Evolutionary conservation across 805 yeast species (phyloP).

Genomic region (Candida michaelii): DNA sequence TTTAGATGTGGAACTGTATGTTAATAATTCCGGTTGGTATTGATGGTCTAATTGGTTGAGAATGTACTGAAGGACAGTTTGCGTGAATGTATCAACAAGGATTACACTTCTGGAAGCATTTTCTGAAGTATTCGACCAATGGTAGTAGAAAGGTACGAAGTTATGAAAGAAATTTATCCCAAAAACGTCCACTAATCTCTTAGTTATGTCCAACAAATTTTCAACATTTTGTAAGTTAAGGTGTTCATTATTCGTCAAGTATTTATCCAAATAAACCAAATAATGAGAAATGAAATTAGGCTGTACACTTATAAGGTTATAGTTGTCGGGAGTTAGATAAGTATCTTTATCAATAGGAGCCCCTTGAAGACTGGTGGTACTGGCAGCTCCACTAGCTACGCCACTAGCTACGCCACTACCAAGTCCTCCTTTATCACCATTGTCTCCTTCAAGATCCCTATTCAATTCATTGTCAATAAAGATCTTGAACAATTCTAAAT

Average conservation of each 20-base stretch:
- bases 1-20: slow-evolving; percentile 15
- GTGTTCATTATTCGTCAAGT: slow-evolving; percentile 24
- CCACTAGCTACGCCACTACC: neutral
- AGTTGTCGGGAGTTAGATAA: slow-evolving; percentile 39
- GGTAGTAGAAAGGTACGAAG: slow-evolving; percentile 45
- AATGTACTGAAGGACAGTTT: slow-evolving; percentile 25
- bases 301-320: slow-evolving; percentile 39
- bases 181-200: slow-evolving; percentile 27
- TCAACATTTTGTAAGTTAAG: slow-evolving; percentile 24
- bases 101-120: slow-evolving; percentile 9
- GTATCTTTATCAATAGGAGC: slow-evolving; percentile 17
- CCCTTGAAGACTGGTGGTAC: slow-evolving; percentile 9
- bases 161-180: slow-evolving; percentile 50
- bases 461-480: slow-evolving; percentile 35
- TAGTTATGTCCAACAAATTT: slow-evolving; percentile 21
- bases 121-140: slow-evolving; percentile 35
- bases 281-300: slow-evolving; percentile 44
- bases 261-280: slow-evolving; percentile 36
- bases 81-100: slow-evolving; percentile 32
- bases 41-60: slow-evolving; percentile 28
- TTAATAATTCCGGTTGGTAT: slow-evolving; percentile 24
- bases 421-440: slow-evolving; percentile 1
- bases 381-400: neutral
- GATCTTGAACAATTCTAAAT: slow-evolving; percentile 36
- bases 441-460: neutral